Conservation (phyloP, 305 asterid species). For the Fraxinus nigra region DNA sequence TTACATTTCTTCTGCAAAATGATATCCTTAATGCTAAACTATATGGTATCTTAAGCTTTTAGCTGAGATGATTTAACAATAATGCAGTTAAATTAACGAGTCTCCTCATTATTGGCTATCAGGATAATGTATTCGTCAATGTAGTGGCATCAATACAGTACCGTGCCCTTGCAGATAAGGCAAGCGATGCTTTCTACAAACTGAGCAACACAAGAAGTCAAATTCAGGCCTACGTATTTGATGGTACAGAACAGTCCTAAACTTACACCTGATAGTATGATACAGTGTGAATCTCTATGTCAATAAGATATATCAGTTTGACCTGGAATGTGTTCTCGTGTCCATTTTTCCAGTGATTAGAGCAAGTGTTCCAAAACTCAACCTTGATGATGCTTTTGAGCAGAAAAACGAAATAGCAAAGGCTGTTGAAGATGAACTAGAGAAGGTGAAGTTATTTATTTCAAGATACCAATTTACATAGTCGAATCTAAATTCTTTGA, state of each 20-base stretch:
- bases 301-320: not conserved
- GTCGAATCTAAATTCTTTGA: not conserved
- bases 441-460: not conserved
- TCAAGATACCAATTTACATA: not conserved
- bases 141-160: slow-evolving; percentile 20
- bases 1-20: not conserved
- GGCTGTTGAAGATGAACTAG: slow-evolving; percentile 2
- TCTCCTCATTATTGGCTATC: not conserved
- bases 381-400: slow-evolving; percentile 20
- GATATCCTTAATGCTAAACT: not conserved
- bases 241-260: slow-evolving; percentile 5
- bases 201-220: slow-evolving; percentile 21
- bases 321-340: not conserved
- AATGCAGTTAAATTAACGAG: not conserved
- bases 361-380: slow-evolving; percentile 20
- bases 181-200: slow-evolving; percentile 2
- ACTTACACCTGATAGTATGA: not conserved
- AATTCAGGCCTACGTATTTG: slow-evolving; percentile 23
- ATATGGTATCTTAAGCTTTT: not conserved
- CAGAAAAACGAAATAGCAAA: slow-evolving; percentile 20
- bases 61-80: not conserved
- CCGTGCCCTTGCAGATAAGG: slow-evolving; percentile 7
- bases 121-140: slow-evolving; percentile 23
- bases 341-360: slow-evolving; percentile 13
- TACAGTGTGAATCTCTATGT: not conserved